Evolutionary conservation across 768 basidiomycete genomes (phyloP), one percentile per base, ranked within the genome.

Genomic region (Rhodotorula diobovata): DNA sequence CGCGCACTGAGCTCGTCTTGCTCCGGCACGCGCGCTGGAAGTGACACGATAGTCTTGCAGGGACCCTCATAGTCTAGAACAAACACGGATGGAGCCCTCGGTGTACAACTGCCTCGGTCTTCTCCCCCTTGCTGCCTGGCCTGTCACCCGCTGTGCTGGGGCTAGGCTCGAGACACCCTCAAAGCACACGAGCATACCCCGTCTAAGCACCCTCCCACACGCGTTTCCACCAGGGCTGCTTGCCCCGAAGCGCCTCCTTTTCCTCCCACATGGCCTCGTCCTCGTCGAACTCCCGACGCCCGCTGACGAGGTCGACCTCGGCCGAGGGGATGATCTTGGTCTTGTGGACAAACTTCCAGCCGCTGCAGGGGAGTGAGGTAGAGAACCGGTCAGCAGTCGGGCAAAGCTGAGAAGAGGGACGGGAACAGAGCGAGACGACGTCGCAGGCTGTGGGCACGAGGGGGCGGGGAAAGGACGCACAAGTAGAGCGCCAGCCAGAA

Each of bases 371-470:
- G n/a, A 4, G 50, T n/a, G 6, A 23, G 25, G 25, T 5, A 28
- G 25, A 11, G 48, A 25, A 28, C 8, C 6, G 23, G 48, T 23
- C 23, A 28, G 23, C 7, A 46, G 18, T 5, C 45, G 9, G 45
- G 45, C 18, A 46, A 15, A 16, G 21, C 18, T 4, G 20, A 16
- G 21, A 41, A 41, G 16, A 41, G 41, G 10, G 16, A 12, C 10
- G 48, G 11, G 23, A 12, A 28, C 2, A 25, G 23, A 12, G 25
- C 23, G 48, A 30, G 51, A 12, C 1, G 34, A 32, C 39, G 39
- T 25, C 23, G n/a, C 25, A 7, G 71, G 71, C 69, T 77, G 64
- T 77, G 79, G 80, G 48, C 77, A 75, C 15, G 76, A n/a, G n/a
- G 28, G 30, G 23, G n/a, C 11, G 16, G 78, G 43, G 74, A 61